Conservation (phyloP, 2,329 filamentous ascomycete species). For the Paecilomyces niveus region DNA sequence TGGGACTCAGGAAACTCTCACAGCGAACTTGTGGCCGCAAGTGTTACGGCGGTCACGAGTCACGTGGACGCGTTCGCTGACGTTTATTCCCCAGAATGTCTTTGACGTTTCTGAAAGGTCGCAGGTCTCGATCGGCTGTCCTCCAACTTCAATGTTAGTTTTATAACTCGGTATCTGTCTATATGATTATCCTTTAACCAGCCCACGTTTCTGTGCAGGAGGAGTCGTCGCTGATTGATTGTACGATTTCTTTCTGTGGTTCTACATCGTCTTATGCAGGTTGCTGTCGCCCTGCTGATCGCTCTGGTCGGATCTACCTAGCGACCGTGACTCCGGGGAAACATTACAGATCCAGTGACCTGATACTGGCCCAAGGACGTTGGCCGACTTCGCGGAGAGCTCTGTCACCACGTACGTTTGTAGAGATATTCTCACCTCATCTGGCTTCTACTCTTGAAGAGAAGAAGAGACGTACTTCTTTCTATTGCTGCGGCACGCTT, state of each 20-base stretch:
- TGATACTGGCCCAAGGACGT: background rate
- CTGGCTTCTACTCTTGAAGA: background rate
- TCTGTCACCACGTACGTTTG: background rate
- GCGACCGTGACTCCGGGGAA: background rate
- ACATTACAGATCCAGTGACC: background rate
- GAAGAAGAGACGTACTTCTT: background rate
- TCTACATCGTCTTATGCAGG: background rate
- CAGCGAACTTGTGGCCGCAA: background rate
- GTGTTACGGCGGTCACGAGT: background rate
- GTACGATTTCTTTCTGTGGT: background rate
- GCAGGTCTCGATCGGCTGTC: background rate
- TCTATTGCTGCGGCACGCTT: background rate
- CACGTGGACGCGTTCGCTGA: background rate
- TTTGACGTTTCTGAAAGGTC: background rate
- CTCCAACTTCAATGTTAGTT: background rate
- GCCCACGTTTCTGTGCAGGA: background rate
- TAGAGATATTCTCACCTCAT: background rate
- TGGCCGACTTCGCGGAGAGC: background rate
- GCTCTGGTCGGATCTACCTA: background rate
- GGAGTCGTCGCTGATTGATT: background rate
- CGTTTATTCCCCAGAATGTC: background rate
- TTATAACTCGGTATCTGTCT: background rate
- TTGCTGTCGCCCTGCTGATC: background rate
- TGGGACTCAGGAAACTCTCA: background rate
- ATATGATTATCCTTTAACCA: background rate